Base-by-base conservation (phyloP, 352 stramenopile genomes). In the Globisporangium splendens region DNA sequence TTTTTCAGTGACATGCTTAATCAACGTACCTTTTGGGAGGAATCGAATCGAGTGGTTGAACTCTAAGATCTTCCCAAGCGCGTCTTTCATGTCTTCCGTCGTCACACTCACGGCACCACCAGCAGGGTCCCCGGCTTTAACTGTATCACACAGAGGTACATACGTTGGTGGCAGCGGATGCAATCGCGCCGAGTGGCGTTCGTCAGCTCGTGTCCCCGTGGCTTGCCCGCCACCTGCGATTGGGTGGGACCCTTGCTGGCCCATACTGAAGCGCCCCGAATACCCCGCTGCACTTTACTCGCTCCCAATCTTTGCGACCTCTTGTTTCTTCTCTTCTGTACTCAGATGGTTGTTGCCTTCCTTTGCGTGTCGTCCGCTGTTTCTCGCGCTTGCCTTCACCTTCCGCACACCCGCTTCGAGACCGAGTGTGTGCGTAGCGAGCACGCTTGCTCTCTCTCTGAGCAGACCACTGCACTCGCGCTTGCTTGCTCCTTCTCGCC, bases 51-150 rank as follows among this genome's bases (percentile, higher is more conserved):
- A 51, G 1, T 66, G 49, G 10, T 70, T 65, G 58, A 91, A 93
- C 59, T 93, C 84, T 14, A 91, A 67, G 35, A 93, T 88, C 65
- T 86, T 91, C 56, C 63, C 64, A 35, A 86, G 65, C 2, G 75
- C 66, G 31, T 91, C 81, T 39, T 89, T 90, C 48, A 71, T 56
- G 54, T 93, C 81, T 24, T 90, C 77, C 0, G 54, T 64, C 11
- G 62, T 70, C 0, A 62, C 50, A 1, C 66, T 57, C 12, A 72
- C 35, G 8, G 69, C 68, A 0, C 68, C 56, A 3, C 66, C 59
- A 14, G 65, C 52, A 1, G 72, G 53, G 28, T 93, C 79, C 0
- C 73, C 77, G 5, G 67, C 67, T 57, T 90, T 90, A 39, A 70
- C 53, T 12, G 72, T 63, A 20, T 93, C 81, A 41, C 70, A 86